Evolutionary conservation across 2,329 filamentous ascomycete species (phyloP), one percentile per base, ranked within the genome.

Genomic region (Lachnellula occidentalis): DNA sequence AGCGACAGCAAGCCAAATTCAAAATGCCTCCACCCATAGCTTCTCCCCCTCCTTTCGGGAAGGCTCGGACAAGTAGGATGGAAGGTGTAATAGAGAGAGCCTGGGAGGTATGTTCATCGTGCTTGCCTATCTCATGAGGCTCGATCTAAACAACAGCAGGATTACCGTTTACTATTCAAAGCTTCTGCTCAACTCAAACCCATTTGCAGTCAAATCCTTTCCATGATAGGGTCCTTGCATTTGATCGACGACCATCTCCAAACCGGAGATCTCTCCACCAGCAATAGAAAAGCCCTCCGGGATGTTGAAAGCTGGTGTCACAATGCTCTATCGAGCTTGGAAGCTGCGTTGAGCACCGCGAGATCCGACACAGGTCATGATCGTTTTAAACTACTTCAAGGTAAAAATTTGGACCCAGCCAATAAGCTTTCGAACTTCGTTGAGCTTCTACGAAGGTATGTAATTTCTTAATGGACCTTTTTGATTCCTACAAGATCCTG

Each of bases 381-480:
- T 24, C 43, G 50, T 15, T 52, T 55, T 47, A n/a, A 48, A 19
- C 24, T 41, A 19, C 41, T 60, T 27, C 34, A 19, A 27, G 37
- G 22, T 17, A 56, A 53, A 42, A 8, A 53, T 34, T 21, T 55
- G 1, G 55, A 58, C 22, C 51, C 58, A 17, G 39, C 45, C 7
- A 51, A 42, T 31, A 27, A 53, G 39, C 50, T 62, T 5, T 45
- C 48, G 37, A 50, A 46, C 4, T 60, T 58, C 43, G 37, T 51
- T 24, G 56, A 57, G 19, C 50, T 45, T 27, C 34, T 62, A 22
- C 52, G 54, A 51, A 50, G 54, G 60, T 59, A 56, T 42, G 54
- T 51, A 19, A 4, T 43, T 42, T 45, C 19, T 49, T n/a, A 21
- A n/a, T 8, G 5, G 4, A 49, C 34, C 2, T 1, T 34, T 37